phyloP scores from a whole-genome alignment of 176 grass and related monocot genomes.

The Miscanthus lutarioriparius region DNA sequence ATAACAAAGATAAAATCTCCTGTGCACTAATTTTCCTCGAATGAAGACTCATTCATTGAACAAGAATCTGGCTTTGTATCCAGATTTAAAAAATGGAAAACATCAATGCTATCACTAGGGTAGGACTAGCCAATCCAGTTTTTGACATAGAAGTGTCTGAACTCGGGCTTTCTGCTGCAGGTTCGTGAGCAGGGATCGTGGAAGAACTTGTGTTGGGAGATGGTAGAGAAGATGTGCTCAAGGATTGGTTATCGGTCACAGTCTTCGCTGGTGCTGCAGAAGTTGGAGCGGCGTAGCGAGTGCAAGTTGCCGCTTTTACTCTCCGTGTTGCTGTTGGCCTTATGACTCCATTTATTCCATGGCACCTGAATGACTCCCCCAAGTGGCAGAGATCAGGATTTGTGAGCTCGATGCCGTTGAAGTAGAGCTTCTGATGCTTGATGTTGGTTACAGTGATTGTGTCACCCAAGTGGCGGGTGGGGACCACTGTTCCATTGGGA shows the following conservation, averaged over 20 bases:
- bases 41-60: slow-evolving; percentile 25
- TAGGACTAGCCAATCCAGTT: slow-evolving; percentile 33
- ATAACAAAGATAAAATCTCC: slow-evolving; percentile 14
- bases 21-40: slow-evolving; percentile 6
- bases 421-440: slow-evolving; percentile 44
- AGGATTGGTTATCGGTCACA: slow-evolving; percentile 32
- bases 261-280: slow-evolving; percentile 16
- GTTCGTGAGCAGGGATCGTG: slow-evolving; percentile 25
- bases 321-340: slow-evolving; percentile 16
- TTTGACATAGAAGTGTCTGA: slow-evolving; percentile 26
- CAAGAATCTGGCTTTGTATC: slow-evolving; percentile 30
- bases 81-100: slow-evolving; percentile 44
- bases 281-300: slow-evolving; percentile 7
- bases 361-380: slow-evolving; percentile 51
- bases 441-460: slow-evolving; percentile 45
- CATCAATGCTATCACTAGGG: slow-evolving; percentile 16
- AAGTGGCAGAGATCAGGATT: slow-evolving; percentile 41
- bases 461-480: slow-evolving; percentile 39
- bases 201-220: slow-evolving; percentile 34
- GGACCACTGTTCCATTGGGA: slow-evolving; percentile 54
- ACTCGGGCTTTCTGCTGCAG: slow-evolving; percentile 40
- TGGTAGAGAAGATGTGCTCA: slow-evolving; percentile 36
- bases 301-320: slow-evolving; percentile 26
- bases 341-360: slow-evolving; percentile 54
- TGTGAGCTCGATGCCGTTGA: slow-evolving; percentile 52